Conservation (phyloP, 306 rosid genomes). For the Cucumis sativus region DNA sequence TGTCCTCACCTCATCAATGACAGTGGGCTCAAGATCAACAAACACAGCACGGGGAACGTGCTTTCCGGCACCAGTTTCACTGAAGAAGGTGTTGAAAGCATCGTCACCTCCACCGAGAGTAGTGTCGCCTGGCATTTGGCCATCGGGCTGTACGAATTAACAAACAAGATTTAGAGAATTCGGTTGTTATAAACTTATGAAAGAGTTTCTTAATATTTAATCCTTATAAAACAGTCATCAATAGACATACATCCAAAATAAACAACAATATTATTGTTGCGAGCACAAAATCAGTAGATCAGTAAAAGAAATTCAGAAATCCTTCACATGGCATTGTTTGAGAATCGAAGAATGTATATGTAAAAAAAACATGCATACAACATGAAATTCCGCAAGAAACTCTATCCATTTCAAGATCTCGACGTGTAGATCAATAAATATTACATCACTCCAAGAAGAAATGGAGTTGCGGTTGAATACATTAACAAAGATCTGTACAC, state of each 20-base stretch:
- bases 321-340: background rate
- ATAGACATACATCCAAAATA: background rate
- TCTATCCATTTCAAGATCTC: background rate
- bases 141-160: slow-evolving; percentile 40
- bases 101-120: slow-evolving; percentile 70
- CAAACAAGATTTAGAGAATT: background rate
- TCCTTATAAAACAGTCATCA: background rate
- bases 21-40: slow-evolving; percentile 79
- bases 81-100: slow-evolving; percentile 80
- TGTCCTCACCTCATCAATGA: slow-evolving; percentile 72
- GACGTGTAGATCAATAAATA: background rate
- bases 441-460: background rate
- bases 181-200: background rate
- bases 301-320: background rate
- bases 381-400: background rate
- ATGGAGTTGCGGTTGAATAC: background rate
- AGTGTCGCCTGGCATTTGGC: slow-evolving; percentile 67
- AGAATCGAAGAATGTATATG: too few species aligned
- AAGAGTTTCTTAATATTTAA: background rate
- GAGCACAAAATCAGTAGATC: too few species aligned
- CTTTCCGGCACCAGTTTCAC: slow-evolving; percentile 79
- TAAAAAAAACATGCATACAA: background rate
- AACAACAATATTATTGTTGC: background rate
- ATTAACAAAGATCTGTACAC: background rate
- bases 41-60: slow-evolving; percentile 75